Evolutionary conservation across 257 asterid species (phyloP).

Genomic region (Apocynum venetum): DNA sequence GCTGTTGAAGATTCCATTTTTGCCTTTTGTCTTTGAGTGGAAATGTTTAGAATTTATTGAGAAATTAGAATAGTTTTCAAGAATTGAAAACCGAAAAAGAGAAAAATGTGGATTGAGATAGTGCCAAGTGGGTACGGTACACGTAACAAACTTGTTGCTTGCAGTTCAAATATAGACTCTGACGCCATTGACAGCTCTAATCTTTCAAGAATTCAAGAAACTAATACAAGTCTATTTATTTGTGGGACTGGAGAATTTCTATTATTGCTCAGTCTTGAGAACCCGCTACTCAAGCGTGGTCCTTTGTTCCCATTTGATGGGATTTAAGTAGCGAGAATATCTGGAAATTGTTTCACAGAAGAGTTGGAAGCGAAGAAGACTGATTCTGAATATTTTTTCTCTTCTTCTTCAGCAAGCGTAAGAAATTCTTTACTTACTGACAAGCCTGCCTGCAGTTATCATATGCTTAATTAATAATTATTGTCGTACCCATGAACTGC

Average conservation of each 20-base stretch:
- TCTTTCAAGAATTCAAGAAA: not conserved
- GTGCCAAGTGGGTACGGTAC: not conserved
- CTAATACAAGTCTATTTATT: not conserved
- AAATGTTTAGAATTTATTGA: not conserved
- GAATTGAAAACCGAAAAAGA: no score
- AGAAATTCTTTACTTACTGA: conserved; percentile 4
- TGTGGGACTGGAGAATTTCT: no score
- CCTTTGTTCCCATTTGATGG: not conserved
- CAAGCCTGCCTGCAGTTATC: not conserved
- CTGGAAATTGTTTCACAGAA: not conserved
- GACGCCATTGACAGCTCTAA: not conserved
- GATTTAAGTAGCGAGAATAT: not conserved
- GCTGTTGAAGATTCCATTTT: not conserved
- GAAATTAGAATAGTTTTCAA: no score
- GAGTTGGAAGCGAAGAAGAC: not conserved
- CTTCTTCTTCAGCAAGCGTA: not conserved
- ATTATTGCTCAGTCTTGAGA: not conserved
- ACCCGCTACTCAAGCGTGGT: not conserved
- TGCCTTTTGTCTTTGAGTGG: not conserved
- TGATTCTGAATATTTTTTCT: not conserved
- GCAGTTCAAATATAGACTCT: not conserved
- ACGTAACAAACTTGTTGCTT: conserved; percentile 7
- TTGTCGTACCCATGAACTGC: not conserved
- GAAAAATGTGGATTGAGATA: not conserved
- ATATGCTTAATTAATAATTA: not conserved